Evolutionary conservation across 306 rosid species (phyloP).

Genomic region (Datisca glomerata): DNA sequence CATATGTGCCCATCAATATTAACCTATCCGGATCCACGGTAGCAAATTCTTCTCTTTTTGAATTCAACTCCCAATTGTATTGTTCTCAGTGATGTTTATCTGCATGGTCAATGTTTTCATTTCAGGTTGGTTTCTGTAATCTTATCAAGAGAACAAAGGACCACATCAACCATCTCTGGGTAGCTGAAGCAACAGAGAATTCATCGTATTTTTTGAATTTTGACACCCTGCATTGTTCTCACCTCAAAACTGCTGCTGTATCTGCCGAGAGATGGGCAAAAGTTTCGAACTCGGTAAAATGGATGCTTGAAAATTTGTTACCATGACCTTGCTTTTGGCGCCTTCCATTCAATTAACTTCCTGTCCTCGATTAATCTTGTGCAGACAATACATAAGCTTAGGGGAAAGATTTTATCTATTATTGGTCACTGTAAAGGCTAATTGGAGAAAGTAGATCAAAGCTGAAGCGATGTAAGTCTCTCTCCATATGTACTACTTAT

Average conservation of each 20-base stretch:
- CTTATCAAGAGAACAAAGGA: conserved; percentile 62
- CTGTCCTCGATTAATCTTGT: conserved; percentile 1
- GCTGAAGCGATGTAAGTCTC: conserved; percentile 1
- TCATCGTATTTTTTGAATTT: conserved; percentile 53
- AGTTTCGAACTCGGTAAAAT: conserved; percentile 34
- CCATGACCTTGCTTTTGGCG: too few species aligned
- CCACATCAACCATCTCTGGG: conserved; percentile 52
- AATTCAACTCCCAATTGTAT: conserved; percentile 1
- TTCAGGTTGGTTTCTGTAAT: conserved; percentile 82
- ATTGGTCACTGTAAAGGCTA: conserved; percentile 23
- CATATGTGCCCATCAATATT: conserved; percentile 43
- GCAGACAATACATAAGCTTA: conserved; percentile 46
- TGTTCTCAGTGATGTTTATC: not conserved
- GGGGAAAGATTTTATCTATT: conserved; percentile 21
- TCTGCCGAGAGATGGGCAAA: conserved; percentile 55
- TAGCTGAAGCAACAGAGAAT: conserved; percentile 68
- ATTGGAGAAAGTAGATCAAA: conserved; percentile 4
- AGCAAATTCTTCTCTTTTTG: conserved; percentile 10
- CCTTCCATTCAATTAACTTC: conserved; percentile 9
- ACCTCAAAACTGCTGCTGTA: conserved; percentile 50
- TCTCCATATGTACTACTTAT: too few species aligned
- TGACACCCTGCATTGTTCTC: conserved; percentile 45
- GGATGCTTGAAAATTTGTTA: too few species aligned
- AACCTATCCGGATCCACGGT: conserved; percentile 73
- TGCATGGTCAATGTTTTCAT: not conserved